Conservation (phyloP, 1,284 basidiomycete species). For the Rhodotorula sp. region DNA sequence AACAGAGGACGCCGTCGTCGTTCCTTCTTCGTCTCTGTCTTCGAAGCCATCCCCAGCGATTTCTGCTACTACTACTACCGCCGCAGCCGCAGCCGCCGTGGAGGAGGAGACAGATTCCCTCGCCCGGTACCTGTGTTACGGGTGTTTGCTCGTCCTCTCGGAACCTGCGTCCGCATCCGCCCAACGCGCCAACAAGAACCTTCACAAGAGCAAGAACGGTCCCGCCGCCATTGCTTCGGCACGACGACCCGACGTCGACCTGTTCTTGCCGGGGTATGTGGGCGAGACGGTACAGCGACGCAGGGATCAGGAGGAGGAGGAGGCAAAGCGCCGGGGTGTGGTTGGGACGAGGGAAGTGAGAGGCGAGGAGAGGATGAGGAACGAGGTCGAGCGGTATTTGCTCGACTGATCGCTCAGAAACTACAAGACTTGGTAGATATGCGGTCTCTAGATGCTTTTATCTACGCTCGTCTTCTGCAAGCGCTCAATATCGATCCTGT, state of each 20-base stretch:
- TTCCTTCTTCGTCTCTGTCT: no score
- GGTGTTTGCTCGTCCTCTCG: constrained; percentile 29
- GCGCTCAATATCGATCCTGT: no score
- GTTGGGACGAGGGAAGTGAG: constrained; percentile 3
- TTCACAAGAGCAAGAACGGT: no score
- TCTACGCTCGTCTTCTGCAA: no score
- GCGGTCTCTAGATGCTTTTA: no score
- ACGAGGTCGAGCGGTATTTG: constrained; percentile 19
- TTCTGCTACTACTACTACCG: no score
- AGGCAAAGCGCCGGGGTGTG: neutral
- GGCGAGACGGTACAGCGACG: neutral
- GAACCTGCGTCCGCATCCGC: neutral
- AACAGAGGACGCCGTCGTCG: neutral
- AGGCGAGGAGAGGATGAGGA: neutral
- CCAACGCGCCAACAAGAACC: neutral
- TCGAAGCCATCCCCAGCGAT: no score
- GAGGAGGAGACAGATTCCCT: neutral
- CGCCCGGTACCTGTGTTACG: constrained; percentile 29
- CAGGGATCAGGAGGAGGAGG: neutral
- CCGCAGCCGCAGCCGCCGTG: neutral
- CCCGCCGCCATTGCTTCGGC: no score
- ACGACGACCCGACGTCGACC: no score
- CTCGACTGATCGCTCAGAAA: no score
- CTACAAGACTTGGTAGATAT: no score
- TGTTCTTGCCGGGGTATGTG: constrained; percentile 22